Conservation (phyloP, 768 basidiomycete species). For the Termitomyces sp. region DNA sequence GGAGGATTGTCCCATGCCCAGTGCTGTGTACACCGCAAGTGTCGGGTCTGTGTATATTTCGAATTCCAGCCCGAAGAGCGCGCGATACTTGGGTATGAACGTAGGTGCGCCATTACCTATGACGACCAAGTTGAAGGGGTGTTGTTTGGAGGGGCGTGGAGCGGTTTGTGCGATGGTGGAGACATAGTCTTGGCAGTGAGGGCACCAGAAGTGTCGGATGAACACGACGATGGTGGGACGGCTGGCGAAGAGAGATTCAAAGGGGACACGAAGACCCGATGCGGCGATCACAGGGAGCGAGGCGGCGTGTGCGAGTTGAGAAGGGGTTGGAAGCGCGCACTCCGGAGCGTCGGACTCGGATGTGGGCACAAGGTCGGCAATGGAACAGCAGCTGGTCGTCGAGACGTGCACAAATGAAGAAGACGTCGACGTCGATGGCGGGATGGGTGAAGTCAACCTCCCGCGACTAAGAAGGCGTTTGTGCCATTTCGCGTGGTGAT, state of each 20-base stretch:
- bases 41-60: conserved; percentile 79
- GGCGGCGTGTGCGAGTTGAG: conserved; percentile 60
- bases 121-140: conserved; percentile 58
- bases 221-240: conserved; percentile 72
- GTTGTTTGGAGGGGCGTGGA: conserved; percentile 32
- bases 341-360: background rate
- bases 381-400: conserved; percentile 24
- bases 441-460: background rate
- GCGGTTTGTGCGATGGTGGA: conserved; percentile 44
- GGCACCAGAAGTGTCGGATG: conserved; percentile 89
- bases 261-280: conserved; percentile 60
- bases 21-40: conserved; percentile 58
- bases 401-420: conserved; percentile 20
- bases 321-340: conserved; percentile 41
- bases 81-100: conserved; percentile 75
- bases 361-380: conserved; percentile 18
- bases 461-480: background rate
- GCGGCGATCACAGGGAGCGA: conserved; percentile 62
- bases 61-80: conserved; percentile 69
- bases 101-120: conserved; percentile 77
- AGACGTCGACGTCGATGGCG: conserved; percentile 6
- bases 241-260: conserved; percentile 60
- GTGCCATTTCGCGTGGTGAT: background rate
- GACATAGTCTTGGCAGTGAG: conserved; percentile 87
- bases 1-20: conserved; percentile 62